Evolutionary conservation across 805 yeast species (phyloP).

Genomic region (Wickerhamiella azyma): DNA sequence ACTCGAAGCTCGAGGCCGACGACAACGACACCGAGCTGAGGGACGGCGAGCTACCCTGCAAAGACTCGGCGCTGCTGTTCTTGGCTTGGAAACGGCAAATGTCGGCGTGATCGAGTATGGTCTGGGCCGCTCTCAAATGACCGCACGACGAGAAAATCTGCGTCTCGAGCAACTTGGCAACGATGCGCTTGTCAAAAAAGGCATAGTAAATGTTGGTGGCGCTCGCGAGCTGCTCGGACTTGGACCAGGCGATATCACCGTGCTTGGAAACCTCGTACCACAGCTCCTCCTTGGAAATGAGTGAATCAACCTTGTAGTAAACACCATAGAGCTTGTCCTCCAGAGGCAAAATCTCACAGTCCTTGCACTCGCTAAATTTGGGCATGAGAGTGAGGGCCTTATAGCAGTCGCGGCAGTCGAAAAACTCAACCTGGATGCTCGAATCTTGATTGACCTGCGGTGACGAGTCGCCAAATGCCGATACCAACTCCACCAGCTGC

Average conservation of each 20-base stretch:
- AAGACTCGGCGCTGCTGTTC: background rate
- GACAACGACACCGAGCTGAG: background rate
- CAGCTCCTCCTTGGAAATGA: conserved; percentile 5
- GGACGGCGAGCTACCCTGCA: background rate
- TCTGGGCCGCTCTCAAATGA: background rate
- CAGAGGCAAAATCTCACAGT: background rate
- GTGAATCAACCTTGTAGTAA: background rate
- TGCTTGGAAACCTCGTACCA: conserved; percentile 5
- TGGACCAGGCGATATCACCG: conserved; percentile 8
- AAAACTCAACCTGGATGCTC: background rate
- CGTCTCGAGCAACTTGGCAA: background rate
- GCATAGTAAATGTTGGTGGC: background rate
- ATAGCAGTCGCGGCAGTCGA: conserved; percentile 3
- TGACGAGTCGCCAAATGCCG: conserved; percentile 1
- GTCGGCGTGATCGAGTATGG: background rate
- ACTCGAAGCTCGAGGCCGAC: background rate
- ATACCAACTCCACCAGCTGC: background rate
- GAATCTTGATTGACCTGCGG: background rate
- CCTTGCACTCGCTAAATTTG: conserved; percentile 5
- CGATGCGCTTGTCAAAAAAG: conserved; percentile 4
- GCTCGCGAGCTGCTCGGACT: conserved; percentile 1
- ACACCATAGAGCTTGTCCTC: background rate
- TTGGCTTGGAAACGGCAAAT: conserved; percentile 3
- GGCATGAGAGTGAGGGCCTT: conserved; percentile 3
- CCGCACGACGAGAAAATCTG: background rate